Conservation (phyloP, 163 green algal species). For the Scenedesmus sp. region DNA sequence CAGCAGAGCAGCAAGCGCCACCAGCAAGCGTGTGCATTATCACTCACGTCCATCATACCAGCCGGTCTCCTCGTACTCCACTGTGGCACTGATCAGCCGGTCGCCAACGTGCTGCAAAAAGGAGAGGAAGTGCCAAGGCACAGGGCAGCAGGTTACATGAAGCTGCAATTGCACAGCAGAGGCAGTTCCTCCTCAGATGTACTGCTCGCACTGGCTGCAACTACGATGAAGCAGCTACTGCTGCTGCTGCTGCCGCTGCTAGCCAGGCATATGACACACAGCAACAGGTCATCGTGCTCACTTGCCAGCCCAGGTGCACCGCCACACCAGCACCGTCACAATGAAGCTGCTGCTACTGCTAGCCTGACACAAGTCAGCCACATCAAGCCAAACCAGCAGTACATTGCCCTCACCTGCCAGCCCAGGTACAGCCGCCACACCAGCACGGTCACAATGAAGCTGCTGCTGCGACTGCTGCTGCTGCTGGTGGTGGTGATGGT, state of each 20-base stretch:
- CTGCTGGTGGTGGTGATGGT: too few species aligned
- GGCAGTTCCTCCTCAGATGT: too few species aligned
- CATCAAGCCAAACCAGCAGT: constrained; percentile 19
- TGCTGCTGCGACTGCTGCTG: constrained; percentile 44
- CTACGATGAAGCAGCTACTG: neutral
- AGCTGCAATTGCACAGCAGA: neutral
- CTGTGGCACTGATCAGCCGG: constrained; percentile 53
- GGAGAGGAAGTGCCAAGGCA: neutral
- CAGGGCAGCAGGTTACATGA: neutral
- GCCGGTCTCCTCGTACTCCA: constrained; percentile 60
- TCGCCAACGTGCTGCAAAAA: constrained; percentile 52
- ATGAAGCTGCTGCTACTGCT: constrained; percentile 44
- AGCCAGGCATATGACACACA: too few species aligned
- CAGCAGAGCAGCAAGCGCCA: neutral
- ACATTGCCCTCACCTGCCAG: neutral
- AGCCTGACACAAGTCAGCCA: too few species aligned
- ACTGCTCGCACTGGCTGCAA: too few species aligned
- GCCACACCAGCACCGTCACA: constrained; percentile 54
- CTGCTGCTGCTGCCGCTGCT: neutral
- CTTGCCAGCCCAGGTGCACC: neutral
- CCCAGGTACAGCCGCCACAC: constrained; percentile 54
- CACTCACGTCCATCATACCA: constrained; percentile 59
- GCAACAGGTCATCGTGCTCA: neutral
- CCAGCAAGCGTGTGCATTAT: neutral
- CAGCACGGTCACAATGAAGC: constrained; percentile 53